Percentiles rank a stretch among this genome's conserved stretches.
phyloP scores from a whole-genome alignment of 148 eudicot genomes.

The Amaranthus palmeri region DNA sequence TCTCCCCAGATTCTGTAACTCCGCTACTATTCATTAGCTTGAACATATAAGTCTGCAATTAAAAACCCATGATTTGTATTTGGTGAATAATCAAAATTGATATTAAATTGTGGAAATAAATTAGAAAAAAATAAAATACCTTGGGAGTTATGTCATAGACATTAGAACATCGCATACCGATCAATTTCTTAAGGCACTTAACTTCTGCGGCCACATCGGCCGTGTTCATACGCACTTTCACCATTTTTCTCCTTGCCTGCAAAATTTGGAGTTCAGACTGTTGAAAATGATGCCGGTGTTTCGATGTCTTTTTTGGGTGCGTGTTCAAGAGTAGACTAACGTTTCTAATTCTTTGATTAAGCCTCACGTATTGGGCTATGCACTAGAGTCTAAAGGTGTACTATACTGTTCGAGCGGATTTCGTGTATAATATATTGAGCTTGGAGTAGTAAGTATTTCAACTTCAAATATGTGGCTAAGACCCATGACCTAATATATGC shows the following conservation, averaged over 20 bases:
- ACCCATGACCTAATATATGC: too few species aligned
- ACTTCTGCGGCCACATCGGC: slow-evolving; percentile 99
- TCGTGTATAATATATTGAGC: too few species aligned
- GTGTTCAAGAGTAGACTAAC: too few species aligned
- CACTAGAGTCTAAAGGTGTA: too few species aligned
- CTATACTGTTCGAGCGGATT: too few species aligned
- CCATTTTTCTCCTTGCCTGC: slow-evolving; percentile 37
- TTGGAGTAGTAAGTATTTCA: too few species aligned
- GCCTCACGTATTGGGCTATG: too few species aligned
- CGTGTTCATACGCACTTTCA: slow-evolving; percentile 99
- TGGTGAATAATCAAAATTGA: background rate
- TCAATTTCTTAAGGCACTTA: slow-evolving; percentile 73
- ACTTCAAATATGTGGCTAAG: too few species aligned
- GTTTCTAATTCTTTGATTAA: too few species aligned
- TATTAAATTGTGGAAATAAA: background rate
- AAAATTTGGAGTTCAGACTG: too few species aligned
- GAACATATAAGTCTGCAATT: slow-evolving; percentile 74
- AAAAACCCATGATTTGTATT: background rate
- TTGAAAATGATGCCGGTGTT: too few species aligned
- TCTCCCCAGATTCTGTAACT: slow-evolving; percentile 95
- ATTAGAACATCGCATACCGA: slow-evolving; percentile 96
- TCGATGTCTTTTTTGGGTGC: too few species aligned
- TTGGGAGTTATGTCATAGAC: slow-evolving; percentile 92
- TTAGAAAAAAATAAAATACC: slow-evolving; percentile 29
- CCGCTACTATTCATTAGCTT: slow-evolving; percentile 99